Percentiles rank a stretch among this genome's conserved stretches.
Evolutionary conservation across 2,329 filamentous ascomycete species (phyloP).

Genomic region (Ophiostoma fasciatum): DNA sequence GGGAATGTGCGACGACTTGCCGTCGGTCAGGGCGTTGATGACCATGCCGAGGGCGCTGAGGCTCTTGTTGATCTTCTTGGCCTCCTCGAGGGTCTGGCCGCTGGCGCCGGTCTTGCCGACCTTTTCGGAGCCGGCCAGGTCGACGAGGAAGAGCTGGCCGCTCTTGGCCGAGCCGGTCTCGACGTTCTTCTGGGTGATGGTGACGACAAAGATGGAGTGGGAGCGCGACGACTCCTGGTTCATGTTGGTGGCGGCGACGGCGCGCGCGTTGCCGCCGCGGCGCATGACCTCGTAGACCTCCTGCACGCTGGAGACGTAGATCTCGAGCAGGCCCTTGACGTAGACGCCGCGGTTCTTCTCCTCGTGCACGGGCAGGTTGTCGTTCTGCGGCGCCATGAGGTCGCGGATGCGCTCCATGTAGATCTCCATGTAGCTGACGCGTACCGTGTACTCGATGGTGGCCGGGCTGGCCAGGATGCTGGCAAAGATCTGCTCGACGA

Average conservation of each 20-base stretch:
- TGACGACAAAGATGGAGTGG: slow-evolving; percentile 96
- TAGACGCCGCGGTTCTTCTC: slow-evolving; percentile 94
- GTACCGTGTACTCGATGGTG: slow-evolving; percentile 96
- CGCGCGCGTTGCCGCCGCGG: slow-evolving; percentile 73
- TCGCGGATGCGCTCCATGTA: slow-evolving; percentile 99
- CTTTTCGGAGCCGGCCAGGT: slow-evolving; percentile 96
- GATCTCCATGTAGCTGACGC: slow-evolving; percentile 98
- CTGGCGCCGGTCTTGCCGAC: slow-evolving; percentile 97
- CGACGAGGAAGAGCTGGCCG: slow-evolving; percentile 90
- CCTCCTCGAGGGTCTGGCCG: slow-evolving; percentile 92
- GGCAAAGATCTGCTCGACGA: slow-evolving; percentile 93
- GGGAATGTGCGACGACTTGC: slow-evolving; percentile 89
- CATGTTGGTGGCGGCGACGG: slow-evolving; percentile 97
- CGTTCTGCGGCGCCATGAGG: slow-evolving; percentile 80
- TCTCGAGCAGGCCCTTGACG: slow-evolving; percentile 85
- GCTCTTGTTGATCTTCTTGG: slow-evolving; percentile 99
- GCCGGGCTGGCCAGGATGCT: slow-evolving; percentile 84
- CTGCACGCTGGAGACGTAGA: slow-evolving; percentile 88
- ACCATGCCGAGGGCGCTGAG: slow-evolving; percentile 97
- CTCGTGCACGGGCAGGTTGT: slow-evolving; percentile 94
- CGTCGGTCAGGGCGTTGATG: slow-evolving; percentile 93
- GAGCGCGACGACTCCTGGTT: slow-evolving; percentile 97
- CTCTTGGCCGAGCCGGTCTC: slow-evolving; percentile 94
- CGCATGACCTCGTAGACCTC: slow-evolving; percentile 97
- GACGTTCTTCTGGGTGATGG: slow-evolving; percentile 92